These are phyloP conservation scores for Ophiocordyceps camponoti-saundersi DNA, from an alignment of 2,329 filamentous ascomycete species.

Conservation along the genomic window DNA sequence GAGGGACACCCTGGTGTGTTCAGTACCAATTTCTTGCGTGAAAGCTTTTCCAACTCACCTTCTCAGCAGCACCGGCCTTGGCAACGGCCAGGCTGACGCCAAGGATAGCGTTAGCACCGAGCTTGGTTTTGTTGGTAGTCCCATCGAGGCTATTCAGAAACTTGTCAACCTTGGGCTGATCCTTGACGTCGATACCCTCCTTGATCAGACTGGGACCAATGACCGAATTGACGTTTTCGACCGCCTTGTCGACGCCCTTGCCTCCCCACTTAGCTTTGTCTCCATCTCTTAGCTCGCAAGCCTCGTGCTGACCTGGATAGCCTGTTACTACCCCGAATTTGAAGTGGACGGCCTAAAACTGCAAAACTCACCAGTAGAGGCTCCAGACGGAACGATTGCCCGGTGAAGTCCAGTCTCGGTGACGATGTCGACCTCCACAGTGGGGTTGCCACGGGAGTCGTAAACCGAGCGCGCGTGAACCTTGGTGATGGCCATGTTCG, in stretches of 20 bases:
- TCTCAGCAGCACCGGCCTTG: conserved; percentile 80
- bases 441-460: conserved; percentile 97
- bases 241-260: conserved; percentile 77
- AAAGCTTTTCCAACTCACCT: conserved; percentile 26
- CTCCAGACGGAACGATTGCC: conserved; percentile 91
- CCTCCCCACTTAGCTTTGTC: conserved; percentile 75
- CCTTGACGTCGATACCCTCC: conserved; percentile 69
- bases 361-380: conserved; percentile 61
- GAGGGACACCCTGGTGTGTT: conserved; percentile 46
- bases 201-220: conserved; percentile 72
- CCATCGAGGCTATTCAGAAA: conserved; percentile 79
- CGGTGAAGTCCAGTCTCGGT: conserved; percentile 94
- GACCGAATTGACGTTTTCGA: conserved; percentile 67
- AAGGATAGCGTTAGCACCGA: conserved; percentile 78
- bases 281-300: conserved; percentile 77
- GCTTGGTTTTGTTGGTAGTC: conserved; percentile 71
- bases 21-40: neutral
- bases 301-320: conserved; percentile 64
- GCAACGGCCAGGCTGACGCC: conserved; percentile 72
- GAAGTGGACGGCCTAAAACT: neutral
- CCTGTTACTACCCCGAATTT: conserved; percentile 10
- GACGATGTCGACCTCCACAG: conserved; percentile 93
- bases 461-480: conserved; percentile 89
- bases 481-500: conserved; percentile 78
- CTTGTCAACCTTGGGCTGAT: conserved; percentile 67